A percentile compares a stretch with the other conserved stretches of the same genome.
phyloP scores from a whole-genome alignment of 257 asterid genomes.

The Solanum etuberosum region DNA sequence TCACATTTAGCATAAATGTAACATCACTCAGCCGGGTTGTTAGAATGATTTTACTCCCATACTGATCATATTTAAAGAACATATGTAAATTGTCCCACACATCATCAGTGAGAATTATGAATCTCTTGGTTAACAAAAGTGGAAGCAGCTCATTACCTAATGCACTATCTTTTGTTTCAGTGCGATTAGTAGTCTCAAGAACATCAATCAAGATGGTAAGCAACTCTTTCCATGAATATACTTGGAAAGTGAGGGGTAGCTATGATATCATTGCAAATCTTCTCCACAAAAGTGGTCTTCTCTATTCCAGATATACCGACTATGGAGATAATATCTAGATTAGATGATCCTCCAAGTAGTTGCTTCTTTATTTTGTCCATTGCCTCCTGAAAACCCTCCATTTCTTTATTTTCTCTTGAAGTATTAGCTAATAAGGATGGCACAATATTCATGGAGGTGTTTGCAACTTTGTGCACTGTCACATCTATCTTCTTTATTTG shows the following conservation, averaged over 20 bases:
- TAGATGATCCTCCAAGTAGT: too few relatives aligned
- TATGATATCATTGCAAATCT: neutral
- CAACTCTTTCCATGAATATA: neutral
- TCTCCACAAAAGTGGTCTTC: too few relatives aligned
- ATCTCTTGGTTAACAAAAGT: neutral
- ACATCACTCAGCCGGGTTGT: neutral
- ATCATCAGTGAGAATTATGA: neutral
- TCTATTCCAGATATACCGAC: too few relatives aligned
- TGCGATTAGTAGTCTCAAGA: neutral
- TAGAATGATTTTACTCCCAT: neutral
- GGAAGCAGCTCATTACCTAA: neutral
- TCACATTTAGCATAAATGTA: neutral
- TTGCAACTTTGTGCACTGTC: too few relatives aligned
- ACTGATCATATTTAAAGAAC: neutral
- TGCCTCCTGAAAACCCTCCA: too few relatives aligned
- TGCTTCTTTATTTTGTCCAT: too few relatives aligned
- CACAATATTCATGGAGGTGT: too few relatives aligned
- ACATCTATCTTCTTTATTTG: too few relatives aligned
- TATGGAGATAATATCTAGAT: too few relatives aligned
- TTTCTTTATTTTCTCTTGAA: too few relatives aligned
- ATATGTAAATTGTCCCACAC: neutral
- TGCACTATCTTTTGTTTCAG: neutral
- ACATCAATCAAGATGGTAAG: neutral
- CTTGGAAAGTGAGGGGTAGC: neutral
- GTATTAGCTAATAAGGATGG: too few relatives aligned